A percentile compares a stretch with the other conserved stretches of the same genome.
These are phyloP conservation scores for Solanum gracilifrons DNA, from an alignment of 257 asterid species.

Conservation along the genomic window DNA sequence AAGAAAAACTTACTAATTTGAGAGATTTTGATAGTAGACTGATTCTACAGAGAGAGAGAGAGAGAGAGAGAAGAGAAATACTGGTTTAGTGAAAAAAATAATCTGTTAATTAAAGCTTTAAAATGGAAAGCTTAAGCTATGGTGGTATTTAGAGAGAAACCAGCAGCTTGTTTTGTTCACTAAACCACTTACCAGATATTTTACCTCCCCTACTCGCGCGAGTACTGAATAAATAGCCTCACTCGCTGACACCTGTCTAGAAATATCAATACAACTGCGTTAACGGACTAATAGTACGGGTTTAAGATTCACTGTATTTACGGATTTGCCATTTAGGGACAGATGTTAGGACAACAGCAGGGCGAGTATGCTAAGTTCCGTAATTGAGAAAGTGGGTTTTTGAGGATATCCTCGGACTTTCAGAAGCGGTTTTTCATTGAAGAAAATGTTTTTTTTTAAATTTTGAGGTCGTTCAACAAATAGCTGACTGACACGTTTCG, in stretches of 20 bases:
- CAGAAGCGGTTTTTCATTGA: constrained; percentile 17
- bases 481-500: constrained; percentile 29
- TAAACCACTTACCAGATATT: constrained; percentile 5
- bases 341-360: neutral
- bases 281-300: neutral
- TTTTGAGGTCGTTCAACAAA: constrained; percentile 6
- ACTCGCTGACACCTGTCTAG: neutral
- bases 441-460: neutral
- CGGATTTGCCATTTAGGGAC: neutral
- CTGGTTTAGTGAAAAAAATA: constrained; percentile 1
- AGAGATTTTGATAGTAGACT: constrained; percentile 13
- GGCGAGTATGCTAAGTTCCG: neutral
- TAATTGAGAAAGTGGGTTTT: constrained; percentile 1
- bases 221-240: neutral
- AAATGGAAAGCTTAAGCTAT: constrained; percentile 4
- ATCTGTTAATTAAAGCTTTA: neutral
- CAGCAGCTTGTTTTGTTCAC: neutral
- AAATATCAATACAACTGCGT: neutral
- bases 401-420: constrained; percentile 31
- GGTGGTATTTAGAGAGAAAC: neutral
- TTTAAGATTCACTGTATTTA: neutral
- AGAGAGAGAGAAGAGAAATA: neutral
- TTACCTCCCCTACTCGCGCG: neutral
- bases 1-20: constrained; percentile 28
- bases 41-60: neutral